A percentile compares a stretch with the other conserved stretches of the same genome.
Evolutionary conservation across 345 rosid genomes (phyloP).

Genomic region (Hypericum perforatum): DNA sequence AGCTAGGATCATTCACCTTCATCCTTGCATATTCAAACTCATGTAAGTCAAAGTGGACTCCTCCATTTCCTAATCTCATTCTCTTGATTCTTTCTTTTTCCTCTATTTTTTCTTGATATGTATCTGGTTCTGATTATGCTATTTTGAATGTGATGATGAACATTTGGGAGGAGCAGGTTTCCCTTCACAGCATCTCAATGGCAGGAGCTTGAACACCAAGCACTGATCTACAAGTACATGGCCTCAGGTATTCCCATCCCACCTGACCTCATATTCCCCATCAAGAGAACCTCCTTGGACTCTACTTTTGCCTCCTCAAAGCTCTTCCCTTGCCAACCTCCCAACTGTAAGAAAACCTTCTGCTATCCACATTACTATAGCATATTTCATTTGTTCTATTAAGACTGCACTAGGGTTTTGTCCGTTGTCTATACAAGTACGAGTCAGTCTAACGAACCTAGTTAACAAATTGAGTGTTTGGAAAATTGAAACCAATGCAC

Average conservation of each 20-base stretch:
- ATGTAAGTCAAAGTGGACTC: no score
- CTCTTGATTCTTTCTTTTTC: no score
- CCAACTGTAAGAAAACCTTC: conserved; percentile 37
- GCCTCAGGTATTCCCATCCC: conserved; percentile 66
- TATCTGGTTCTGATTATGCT: no score
- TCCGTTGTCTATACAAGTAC: not conserved
- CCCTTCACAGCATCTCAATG: conserved; percentile 50
- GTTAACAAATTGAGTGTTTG: no score
- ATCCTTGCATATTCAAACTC: no score
- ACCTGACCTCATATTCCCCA: conserved; percentile 65
- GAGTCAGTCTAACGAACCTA: no score
- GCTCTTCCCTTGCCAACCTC: conserved; percentile 37
- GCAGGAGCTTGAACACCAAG: conserved; percentile 93
- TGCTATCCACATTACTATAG: not conserved
- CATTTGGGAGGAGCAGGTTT: conserved; percentile 18
- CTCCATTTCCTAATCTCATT: no score
- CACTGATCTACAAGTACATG: conserved; percentile 70
- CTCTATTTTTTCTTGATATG: no score
- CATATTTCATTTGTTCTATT: no score
- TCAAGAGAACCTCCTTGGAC: conserved; percentile 49
- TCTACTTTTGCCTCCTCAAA: conserved; percentile 33
- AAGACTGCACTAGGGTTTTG: no score
- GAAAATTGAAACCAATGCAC: conserved; percentile 15
- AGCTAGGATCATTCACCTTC: no score
- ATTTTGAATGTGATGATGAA: conserved; percentile 11